phyloP scores from a whole-genome alignment of 176 grass and related monocot species.

The Lolium perenne region DNA sequence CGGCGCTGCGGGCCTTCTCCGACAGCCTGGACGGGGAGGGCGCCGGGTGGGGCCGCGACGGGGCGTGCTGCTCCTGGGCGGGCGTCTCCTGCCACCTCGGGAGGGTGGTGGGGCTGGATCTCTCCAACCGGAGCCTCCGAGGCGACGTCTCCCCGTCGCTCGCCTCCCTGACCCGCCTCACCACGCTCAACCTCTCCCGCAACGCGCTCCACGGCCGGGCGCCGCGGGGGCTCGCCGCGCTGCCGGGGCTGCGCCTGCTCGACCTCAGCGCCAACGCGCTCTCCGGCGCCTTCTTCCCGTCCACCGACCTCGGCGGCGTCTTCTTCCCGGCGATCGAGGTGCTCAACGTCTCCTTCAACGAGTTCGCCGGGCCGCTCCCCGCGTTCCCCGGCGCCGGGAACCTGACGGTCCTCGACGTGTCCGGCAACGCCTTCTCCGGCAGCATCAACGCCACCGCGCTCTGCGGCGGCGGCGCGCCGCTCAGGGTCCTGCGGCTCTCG shows the following conservation, averaged over 20 bases:
- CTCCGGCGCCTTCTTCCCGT: slow-evolving; percentile 48
- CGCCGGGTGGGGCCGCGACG: slow-evolving; percentile 58
- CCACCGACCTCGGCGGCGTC: not conserved
- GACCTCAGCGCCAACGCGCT: slow-evolving; percentile 82
- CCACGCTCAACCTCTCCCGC: slow-evolving; percentile 65
- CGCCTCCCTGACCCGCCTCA: slow-evolving; percentile 56
- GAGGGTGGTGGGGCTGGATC: slow-evolving; percentile 71
- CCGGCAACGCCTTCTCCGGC: slow-evolving; percentile 62
- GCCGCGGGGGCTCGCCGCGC: slow-evolving; percentile 47
- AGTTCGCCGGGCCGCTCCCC: slow-evolving; percentile 66
- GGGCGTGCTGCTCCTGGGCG: slow-evolving; percentile 76
- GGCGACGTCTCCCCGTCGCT: slow-evolving; percentile 58
- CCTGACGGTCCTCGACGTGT: slow-evolving; percentile 65
- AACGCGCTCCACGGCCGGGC: slow-evolving; percentile 55
- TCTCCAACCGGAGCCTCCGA: slow-evolving; percentile 61
- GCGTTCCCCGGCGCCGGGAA: slow-evolving; percentile 50
- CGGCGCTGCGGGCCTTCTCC: slow-evolving; percentile 54
- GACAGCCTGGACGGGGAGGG: slow-evolving; percentile 46
- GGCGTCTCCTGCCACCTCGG: slow-evolving; percentile 63
- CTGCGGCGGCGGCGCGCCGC: slow-evolving; percentile 40
- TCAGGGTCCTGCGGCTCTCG: slow-evolving; percentile 67
- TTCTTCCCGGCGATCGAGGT: slow-evolving; percentile 54
- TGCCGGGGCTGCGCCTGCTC: slow-evolving; percentile 56
- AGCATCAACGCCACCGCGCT: slow-evolving; percentile 54
- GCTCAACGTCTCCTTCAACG: slow-evolving; percentile 81